phyloP scores from a whole-genome alignment of 345 rosid species.

The Conringia planisiliqua region DNA sequence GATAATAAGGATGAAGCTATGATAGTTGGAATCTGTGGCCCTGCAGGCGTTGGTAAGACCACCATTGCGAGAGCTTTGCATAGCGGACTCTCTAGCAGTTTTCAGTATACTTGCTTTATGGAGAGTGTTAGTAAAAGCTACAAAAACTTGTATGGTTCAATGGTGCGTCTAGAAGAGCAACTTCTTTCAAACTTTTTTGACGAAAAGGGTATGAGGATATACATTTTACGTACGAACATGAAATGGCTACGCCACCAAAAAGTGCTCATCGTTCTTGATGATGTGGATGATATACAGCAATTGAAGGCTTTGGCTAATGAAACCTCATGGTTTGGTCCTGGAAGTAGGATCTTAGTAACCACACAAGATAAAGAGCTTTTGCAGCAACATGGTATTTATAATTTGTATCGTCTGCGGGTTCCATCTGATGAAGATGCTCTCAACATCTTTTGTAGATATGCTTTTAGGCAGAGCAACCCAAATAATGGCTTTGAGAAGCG shows the following conservation, averaged over 20 bases:
- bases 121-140: not conserved
- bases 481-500: not conserved
- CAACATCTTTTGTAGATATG: not conserved
- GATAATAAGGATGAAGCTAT: not conserved
- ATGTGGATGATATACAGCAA: not conserved
- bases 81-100: not conserved
- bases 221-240: not conserved
- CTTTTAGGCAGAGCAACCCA: not conserved
- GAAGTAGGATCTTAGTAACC: not conserved
- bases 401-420: not conserved
- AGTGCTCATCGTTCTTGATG: not conserved
- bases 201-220: not conserved
- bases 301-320: not conserved
- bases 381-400: not conserved
- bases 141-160: not conserved
- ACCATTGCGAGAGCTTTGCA: not conserved
- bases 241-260: not conserved
- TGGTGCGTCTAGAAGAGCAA: not conserved
- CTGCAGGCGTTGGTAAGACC: constrained; percentile 22
- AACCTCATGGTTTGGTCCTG: not conserved
- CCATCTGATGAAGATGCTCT: not conserved
- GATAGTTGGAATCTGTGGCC: not conserved
- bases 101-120: not conserved
- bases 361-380: not conserved
- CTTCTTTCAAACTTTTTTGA: constrained; percentile 5